Base-by-base conservation (phyloP, 2,329 filamentous ascomycete genomes). In the Neodidymelliopsis sp. region DNA sequence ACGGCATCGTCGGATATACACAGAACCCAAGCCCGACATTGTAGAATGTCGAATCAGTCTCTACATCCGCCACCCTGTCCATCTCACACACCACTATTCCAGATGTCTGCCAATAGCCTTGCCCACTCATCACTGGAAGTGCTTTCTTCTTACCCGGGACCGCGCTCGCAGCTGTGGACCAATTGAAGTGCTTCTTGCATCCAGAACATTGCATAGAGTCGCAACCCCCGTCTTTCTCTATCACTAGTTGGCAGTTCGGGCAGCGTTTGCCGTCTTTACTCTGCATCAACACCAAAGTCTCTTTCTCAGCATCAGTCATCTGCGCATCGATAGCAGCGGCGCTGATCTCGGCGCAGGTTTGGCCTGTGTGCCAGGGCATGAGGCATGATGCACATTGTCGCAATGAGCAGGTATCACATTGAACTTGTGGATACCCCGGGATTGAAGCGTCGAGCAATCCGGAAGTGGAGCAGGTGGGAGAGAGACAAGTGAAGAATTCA, bases 211-310 rank as follows among this genome's bases (percentile, higher is more conserved):
- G 53, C 60, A 67, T 66, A 18, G 47, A 53, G 23, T 63, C 41
- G 25, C 66, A 69, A 1, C 66, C 66, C 1, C 64, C 64, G 16
- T 66, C 63, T 27, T 67, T 67, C 44, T 67, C 65, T 20, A 70
- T 63, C 1, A 69, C 60, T 2, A 70, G 33, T 11, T 60, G 54
- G 45, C 66, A 70, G 22, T 69, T 66, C 1, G 66, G 64, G 49
- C 66, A 70, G 2, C 66, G 54, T 29, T 59, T 65, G 2, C 58
- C 65, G 31, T 66, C 60, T 23, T 56, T 61, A 3, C 31, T 30
- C 38, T 67, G 60, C 59, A 70, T 60, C 0, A 65, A 13, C 22
- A 55, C 24, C 20, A 69, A 52, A 4, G 54, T 64, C 0, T 59
- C 49, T 16, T 59, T 65, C 44, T 67, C 65, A 0, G 49, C 18